These are phyloP conservation scores for Salvia splendens DNA, from an alignment of 257 asterid genomes.

Conservation along the genomic window DNA sequence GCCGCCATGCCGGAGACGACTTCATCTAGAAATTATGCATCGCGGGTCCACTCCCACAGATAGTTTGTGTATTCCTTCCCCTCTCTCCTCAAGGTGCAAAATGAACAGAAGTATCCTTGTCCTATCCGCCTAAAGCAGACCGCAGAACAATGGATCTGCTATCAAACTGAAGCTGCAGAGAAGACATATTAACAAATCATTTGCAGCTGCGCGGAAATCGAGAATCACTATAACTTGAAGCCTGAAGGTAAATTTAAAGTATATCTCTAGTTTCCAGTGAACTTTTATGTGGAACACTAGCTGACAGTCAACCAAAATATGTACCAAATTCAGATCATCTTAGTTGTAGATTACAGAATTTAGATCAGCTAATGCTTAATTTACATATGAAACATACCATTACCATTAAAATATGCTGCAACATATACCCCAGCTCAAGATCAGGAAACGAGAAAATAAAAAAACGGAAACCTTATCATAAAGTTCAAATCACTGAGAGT, in stretches of 20 bases:
- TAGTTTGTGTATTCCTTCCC: slow-evolving; percentile 16
- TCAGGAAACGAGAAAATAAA: background rate
- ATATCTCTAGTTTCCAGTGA: background rate
- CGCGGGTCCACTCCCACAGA: slow-evolving; percentile 38
- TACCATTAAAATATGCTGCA: background rate
- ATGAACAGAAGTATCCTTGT: slow-evolving; percentile 21
- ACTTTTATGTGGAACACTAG: slow-evolving; percentile 12
- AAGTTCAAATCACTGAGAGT: background rate
- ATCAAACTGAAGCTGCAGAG: slow-evolving; percentile 33
- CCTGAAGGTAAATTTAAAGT: background rate
- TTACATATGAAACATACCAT: slow-evolving; percentile 5
- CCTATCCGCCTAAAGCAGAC: slow-evolving; percentile 34
- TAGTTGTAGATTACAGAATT: background rate
- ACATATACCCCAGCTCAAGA: background rate
- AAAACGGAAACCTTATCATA: background rate
- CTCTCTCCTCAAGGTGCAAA: slow-evolving; percentile 30
- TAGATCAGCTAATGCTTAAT: background rate
- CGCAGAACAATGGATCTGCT: slow-evolving; percentile 21
- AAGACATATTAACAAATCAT: slow-evolving; percentile 7
- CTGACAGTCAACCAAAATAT: slow-evolving; percentile 6
- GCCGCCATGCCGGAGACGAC: slow-evolving; percentile 82
- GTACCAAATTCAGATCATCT: slow-evolving; percentile 19
- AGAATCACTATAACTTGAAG: slow-evolving; percentile 2
- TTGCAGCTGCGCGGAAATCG: slow-evolving; percentile 8
- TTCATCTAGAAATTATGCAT: slow-evolving; percentile 75